These are phyloP conservation scores for Schizothecium vesticola DNA, from an alignment of 495 filamentous ascomycete species.

Conservation along the genomic window DNA sequence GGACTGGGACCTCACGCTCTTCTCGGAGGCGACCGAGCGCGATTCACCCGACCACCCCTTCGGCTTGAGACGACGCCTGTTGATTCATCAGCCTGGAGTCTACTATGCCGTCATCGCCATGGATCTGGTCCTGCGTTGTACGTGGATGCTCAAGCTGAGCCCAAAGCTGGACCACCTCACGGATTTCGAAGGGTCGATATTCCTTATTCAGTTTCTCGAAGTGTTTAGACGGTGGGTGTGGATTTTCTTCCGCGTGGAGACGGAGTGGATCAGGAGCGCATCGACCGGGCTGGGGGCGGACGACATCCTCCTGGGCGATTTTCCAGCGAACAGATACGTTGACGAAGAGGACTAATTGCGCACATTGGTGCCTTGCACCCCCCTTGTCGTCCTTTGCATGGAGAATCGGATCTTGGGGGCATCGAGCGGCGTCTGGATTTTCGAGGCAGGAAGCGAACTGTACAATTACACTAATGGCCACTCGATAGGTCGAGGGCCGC, in stretches of 20 bases:
- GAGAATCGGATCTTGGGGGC: background rate
- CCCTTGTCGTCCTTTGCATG: background rate
- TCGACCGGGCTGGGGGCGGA: slow-evolving; percentile 32
- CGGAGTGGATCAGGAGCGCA: slow-evolving; percentile 67
- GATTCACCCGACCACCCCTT: slow-evolving; percentile 60
- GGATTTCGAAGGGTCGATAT: slow-evolving; percentile 78
- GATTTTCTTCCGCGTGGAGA: slow-evolving; percentile 93
- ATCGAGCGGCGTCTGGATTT: background rate
- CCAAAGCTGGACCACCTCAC: slow-evolving; percentile 74
- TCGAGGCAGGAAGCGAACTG: background rate
- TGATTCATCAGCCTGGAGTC: slow-evolving; percentile 58
- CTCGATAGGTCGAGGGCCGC: background rate
- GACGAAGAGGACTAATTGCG: slow-evolving; percentile 37
- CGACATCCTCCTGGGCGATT: slow-evolving; percentile 43
- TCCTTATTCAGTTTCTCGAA: slow-evolving; percentile 80
- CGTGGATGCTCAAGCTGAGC: slow-evolving; percentile 81
- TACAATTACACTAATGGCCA: background rate
- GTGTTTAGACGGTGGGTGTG: slow-evolving; percentile 88
- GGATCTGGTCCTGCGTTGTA: slow-evolving; percentile 78
- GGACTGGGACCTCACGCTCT: slow-evolving; percentile 94
- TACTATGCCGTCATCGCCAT: slow-evolving; percentile 80
- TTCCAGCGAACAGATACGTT: slow-evolving; percentile 35
- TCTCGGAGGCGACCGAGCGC: slow-evolving; percentile 45
- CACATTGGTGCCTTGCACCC: background rate
- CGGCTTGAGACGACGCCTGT: slow-evolving; percentile 67